Evolutionary conservation across 208 protist genomes (phyloP), one percentile per base, ranked within the genome.

Genomic region (Phytomonas francai): DNA sequence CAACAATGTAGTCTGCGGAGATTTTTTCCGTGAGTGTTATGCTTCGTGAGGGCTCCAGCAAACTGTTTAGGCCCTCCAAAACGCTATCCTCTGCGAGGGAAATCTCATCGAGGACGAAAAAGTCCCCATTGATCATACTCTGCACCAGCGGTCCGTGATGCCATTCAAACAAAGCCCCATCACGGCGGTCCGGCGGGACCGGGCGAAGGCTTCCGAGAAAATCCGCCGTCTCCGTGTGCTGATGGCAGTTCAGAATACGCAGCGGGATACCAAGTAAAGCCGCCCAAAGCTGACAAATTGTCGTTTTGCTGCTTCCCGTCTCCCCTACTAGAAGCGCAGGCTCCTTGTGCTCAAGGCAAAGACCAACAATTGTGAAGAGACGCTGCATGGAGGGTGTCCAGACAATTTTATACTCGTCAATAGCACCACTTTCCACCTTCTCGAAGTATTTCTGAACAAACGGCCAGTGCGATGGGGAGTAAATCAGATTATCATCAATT

Each of bases 91-190:
- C 98, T 6, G 99, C 98, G 3, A 99, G 87, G 5, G 97, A 99
- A 65, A 99, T 99, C 84, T 99, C 99, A 83, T 99, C 99, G 36
- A 99, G 90, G 8, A 99, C 80, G 65, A 99, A 97, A 34, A 98
- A 77, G 68, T 98, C 77, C 31, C 99, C 99, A n/a, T 89, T 34
- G 9, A 95, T 78, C 98, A 99, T 99, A 65, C 98, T 94, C 65
- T 97, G 71, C 19, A 99, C 95, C 3, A 99, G 85, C 6, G 99
- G 98, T 12, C 99, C 99, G 79, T 99, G 98, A 22, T 93, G 75
- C 99, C 99, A 99, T 69, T 86, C 82, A 78, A 99, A 99, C 19
- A 99, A 74, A 6, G 78, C 81, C 51, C 79, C 73, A 65, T 84
- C 83, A 31, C 81, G 86, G n/a, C 86, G 77, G 45, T 95, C 81